Evolutionary conservation across 1,139 yeast species (phyloP).

Genomic region (Debaryomyces psychrophilus): DNA sequence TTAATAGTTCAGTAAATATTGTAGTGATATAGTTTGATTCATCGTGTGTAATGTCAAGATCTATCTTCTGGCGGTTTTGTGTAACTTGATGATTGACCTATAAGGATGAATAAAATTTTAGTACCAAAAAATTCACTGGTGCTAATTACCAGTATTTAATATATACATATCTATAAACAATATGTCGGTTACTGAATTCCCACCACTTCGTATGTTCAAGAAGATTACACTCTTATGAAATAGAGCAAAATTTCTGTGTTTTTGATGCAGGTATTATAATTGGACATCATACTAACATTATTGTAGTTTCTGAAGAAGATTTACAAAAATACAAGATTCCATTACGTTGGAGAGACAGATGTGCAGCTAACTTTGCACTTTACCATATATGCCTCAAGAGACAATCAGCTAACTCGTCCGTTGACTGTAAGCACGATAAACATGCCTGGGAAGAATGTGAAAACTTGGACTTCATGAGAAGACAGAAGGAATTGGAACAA

Average conservation of each 20-base stretch:
- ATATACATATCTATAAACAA: not conserved
- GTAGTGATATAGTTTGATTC: not conserved
- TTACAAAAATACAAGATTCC: constrained; percentile 83
- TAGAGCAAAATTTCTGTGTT: not conserved
- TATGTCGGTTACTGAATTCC: constrained; percentile 53
- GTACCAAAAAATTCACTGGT: constrained; percentile 5
- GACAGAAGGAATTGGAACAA: constrained; percentile 72
- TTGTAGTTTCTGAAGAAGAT: constrained; percentile 75
- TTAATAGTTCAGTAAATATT: not conserved
- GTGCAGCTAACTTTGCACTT: constrained; percentile 74
- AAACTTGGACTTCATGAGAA: constrained; percentile 78
- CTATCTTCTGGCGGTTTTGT: constrained; percentile 2
- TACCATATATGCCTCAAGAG: constrained; percentile 52
- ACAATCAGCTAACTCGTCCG: constrained; percentile 49
- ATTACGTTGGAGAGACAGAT: constrained; percentile 81
- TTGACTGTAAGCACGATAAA: constrained; percentile 75
- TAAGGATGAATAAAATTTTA: constrained; percentile 7
- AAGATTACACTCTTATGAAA: not conserved
- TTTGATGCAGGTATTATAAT: not conserved
- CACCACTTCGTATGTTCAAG: constrained; percentile 52
- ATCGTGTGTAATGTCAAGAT: not conserved
- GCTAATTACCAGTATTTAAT: not conserved
- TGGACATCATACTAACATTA: constrained; percentile 18
- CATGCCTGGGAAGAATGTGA: constrained; percentile 88
- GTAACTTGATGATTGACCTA: constrained; percentile 6